phyloP scores from a whole-genome alignment of 2,329 filamentous ascomycete genomes.

The Atkinsonella texensis region DNA sequence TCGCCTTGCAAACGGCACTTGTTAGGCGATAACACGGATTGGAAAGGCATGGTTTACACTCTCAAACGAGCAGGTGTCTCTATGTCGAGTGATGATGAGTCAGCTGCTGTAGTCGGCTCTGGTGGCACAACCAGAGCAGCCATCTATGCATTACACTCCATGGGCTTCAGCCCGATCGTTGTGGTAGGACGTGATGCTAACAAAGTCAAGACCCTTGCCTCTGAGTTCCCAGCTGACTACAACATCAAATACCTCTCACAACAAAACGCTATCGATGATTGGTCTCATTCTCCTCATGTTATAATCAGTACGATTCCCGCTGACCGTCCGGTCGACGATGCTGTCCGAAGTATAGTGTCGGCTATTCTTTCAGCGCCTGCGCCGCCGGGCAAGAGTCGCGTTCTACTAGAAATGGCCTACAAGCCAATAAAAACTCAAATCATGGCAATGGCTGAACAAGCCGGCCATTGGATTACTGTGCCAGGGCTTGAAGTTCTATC shows the following conservation, averaged over 20 bases:
- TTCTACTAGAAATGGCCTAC: slow-evolving; percentile 93
- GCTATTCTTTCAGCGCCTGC: slow-evolving; percentile 32
- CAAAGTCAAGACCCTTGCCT: slow-evolving; percentile 56
- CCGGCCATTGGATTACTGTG: slow-evolving; percentile 65
- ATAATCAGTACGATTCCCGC: slow-evolving; percentile 87
- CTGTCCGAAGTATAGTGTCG: slow-evolving; percentile 53
- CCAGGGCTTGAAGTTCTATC: slow-evolving; percentile 81
- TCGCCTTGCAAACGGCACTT: slow-evolving; percentile 39
- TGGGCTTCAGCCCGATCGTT: slow-evolving; percentile 79
- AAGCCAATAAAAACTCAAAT: slow-evolving; percentile 73
- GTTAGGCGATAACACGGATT: slow-evolving; percentile 89
- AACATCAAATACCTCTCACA: slow-evolving; percentile 50
- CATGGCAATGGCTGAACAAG: slow-evolving; percentile 70
- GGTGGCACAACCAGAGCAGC: slow-evolving; percentile 88
- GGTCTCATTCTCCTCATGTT: slow-evolving; percentile 45
- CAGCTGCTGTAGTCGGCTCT: slow-evolving; percentile 76
- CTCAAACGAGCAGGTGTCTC: slow-evolving; percentile 57
- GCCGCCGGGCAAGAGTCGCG: slow-evolving; percentile 28
- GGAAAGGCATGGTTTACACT: slow-evolving; percentile 78
- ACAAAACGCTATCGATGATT: slow-evolving; percentile 34
- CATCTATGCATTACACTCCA: slow-evolving; percentile 72
- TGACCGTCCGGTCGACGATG: slow-evolving; percentile 66
- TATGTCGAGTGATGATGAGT: slow-evolving; percentile 19
- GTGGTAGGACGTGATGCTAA: slow-evolving; percentile 64
- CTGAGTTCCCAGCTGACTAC: slow-evolving; percentile 63